Evolutionary conservation across 139 green algal genomes (phyloP).

Genomic region (Chlorella sp.): DNA sequence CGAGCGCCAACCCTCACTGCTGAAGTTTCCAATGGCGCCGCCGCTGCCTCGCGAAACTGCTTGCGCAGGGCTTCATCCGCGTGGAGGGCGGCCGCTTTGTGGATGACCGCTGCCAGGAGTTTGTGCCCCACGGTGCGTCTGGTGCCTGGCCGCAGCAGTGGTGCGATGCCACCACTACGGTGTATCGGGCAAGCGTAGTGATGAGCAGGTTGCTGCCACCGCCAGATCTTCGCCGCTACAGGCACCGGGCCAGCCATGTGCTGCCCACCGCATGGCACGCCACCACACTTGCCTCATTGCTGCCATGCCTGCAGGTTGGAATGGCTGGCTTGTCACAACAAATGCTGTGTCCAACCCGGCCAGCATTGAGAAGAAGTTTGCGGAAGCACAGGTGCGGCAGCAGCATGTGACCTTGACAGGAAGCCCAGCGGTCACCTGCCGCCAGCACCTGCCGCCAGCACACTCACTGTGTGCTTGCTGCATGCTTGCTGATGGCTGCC

Average conservation of each 20-base stretch:
- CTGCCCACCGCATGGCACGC: too few species aligned
- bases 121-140: background rate
- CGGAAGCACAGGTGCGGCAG: background rate
- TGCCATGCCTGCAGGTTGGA: background rate
- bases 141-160: background rate
- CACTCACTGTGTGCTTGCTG: too few species aligned
- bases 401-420: background rate
- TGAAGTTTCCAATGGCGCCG: too few species aligned
- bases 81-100: slow-evolving; percentile 1
- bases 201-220: too few species aligned
- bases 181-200: too few species aligned
- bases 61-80: slow-evolving; percentile 14
- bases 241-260: too few species aligned
- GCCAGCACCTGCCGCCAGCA: background rate
- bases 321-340: background rate
- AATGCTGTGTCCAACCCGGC: background rate
- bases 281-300: background rate
- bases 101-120: background rate
- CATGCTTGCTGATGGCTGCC: too few species aligned
- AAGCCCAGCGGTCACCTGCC: too few species aligned
- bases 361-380: background rate
- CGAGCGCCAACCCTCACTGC: too few species aligned
- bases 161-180: too few species aligned
- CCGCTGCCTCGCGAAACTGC: background rate
- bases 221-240: too few species aligned